Conservation (phyloP, 495 filamentous ascomycete species). For the Hyaloscypha bicolor region DNA sequence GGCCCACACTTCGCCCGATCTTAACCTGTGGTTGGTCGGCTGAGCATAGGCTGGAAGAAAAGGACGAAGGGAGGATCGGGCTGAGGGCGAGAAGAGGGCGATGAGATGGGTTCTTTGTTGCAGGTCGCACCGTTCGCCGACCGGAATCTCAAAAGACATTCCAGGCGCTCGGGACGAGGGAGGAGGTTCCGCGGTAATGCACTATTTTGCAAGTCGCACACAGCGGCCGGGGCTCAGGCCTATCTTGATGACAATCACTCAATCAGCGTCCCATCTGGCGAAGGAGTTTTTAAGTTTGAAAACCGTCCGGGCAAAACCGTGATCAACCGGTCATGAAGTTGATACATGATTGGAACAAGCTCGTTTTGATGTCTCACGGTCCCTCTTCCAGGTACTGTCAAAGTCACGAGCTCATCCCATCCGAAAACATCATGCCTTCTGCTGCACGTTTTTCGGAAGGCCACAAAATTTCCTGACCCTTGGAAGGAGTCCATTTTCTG, state of each 20-base stretch:
- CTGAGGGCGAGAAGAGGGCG: not conserved
- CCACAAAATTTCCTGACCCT: not conserved
- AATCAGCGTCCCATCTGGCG: not conserved
- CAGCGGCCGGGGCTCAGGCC: not conserved
- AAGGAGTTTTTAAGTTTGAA: not conserved
- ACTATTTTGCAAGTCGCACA: not conserved
- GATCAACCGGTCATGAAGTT: not conserved
- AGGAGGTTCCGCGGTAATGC: not conserved
- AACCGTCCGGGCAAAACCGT: not conserved
- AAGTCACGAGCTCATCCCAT: not conserved
- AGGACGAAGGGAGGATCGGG: not conserved
- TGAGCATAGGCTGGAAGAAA: not conserved
- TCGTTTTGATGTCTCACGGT: not conserved
- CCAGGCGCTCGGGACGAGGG: not conserved
- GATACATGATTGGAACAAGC: not conserved
- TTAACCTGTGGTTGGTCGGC: not conserved
- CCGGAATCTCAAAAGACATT: not conserved
- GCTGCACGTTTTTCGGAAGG: constrained; percentile 21
- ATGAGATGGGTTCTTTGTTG: constrained; percentile 1
- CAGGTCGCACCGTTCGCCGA: constrained; percentile 13
- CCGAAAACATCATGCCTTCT: constrained; percentile 1
- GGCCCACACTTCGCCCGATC: not conserved
- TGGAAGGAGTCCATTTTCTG: not conserved
- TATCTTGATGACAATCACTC: not conserved
- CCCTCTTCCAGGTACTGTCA: not conserved